Base-by-base conservation (phyloP, 176 grass and related monocot species). In the Raddia distichophylla region DNA sequence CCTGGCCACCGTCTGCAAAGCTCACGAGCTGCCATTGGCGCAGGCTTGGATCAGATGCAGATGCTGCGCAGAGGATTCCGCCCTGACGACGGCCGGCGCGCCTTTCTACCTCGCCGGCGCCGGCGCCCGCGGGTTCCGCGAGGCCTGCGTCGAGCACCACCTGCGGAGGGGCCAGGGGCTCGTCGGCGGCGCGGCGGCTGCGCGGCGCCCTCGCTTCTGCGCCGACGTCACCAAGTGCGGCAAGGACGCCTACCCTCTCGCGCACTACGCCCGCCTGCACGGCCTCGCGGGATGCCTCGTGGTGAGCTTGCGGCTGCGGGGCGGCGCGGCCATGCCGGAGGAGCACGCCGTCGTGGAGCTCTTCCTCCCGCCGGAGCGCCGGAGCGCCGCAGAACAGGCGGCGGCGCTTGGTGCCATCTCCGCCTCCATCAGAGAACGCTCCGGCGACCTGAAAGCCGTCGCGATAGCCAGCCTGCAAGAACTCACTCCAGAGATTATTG, bases 101-200 rank as follows among this genome's bases (percentile, higher is more conserved):
- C 87, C 90, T n/a, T 94, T 92, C 69, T 50, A 83, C 33, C 69
- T 98, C 10, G 57, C 85, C 73, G 47, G 49, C 51, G 87, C 84
- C 60, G 48, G 47, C 6, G 18, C 67, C 40, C 66, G 78, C 8
- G 86, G 86, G 37, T 97, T 97, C 67, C 87, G 81, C 16, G 95
- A 94, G 8, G 95, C 86, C 52, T 98, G 90, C 83, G 66, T 84
- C 7, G 95, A 98, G 71, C 95, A 98, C 71, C 95, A 98, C 86
- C 90, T 94, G 63, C 83, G 81, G 42, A 86, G 86, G 18, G 90
- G 86, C n/a, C 91, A 83, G 79, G 94, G 94, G 62, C 85, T 86
- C 57, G 89, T 89, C 15, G 94, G 90, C 22, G 76, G 76, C 54
- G 80, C 86, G 15, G 89, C 81, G 11, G 15, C 20, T 43, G 71